Conservation (phyloP, 176 grass and related monocot species). For the Tuctoria greenei region DNA sequence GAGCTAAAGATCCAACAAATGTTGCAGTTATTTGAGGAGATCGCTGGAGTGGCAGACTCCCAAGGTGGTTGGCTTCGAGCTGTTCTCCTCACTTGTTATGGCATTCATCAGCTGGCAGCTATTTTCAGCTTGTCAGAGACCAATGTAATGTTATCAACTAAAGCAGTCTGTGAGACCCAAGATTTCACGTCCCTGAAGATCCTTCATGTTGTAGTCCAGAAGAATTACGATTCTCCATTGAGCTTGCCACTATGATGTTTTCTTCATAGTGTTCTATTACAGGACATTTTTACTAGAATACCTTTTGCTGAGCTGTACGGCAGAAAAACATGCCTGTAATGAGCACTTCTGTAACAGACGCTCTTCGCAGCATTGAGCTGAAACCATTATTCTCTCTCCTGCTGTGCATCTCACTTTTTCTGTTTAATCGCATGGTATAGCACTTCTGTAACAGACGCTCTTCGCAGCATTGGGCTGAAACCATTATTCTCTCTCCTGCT, state of each 20-base stretch:
- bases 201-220: slow-evolving; percentile 25
- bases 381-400: not conserved
- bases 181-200: not conserved
- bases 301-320: not conserved
- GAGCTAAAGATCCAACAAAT: slow-evolving; percentile 19
- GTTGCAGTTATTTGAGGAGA: slow-evolving; percentile 87
- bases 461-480: slow-evolving; percentile 15
- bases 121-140: slow-evolving; percentile 94
- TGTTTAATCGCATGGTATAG: not conserved
- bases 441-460: slow-evolving; percentile 21
- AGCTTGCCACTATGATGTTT: not conserved
- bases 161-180: not conserved
- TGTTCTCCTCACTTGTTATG: slow-evolving; percentile 87
- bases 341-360: slow-evolving; percentile 17
- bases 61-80: slow-evolving; percentile 75
- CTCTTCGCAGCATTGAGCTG: slow-evolving; percentile 6
- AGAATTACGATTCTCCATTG: slow-evolving; percentile 33
- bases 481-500: not conserved
- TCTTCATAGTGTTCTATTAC: not conserved
- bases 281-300: slow-evolving; percentile 31
- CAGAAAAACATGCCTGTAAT: slow-evolving; percentile 15
- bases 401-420: not conserved
- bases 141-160: slow-evolving; percentile 14
- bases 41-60: slow-evolving; percentile 78
- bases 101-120: slow-evolving; percentile 96